A percentile compares a stretch with the other conserved stretches of the same genome.
These are phyloP conservation scores for Naganishia friedmannii DNA, from an alignment of 768 basidiomycete species.

Conservation along the genomic window DNA sequence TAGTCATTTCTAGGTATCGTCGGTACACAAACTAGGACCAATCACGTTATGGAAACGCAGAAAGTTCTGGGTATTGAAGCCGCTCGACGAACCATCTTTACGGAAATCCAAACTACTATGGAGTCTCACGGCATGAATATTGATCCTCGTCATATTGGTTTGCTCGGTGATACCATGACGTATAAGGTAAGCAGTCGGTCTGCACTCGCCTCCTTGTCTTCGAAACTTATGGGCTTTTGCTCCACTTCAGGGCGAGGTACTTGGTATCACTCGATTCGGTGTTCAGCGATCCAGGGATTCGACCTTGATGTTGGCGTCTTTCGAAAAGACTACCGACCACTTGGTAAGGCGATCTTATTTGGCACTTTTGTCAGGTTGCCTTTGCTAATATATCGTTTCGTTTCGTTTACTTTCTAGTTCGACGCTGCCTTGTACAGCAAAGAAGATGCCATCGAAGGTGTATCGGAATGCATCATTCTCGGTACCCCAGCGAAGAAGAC, in stretches of 20 bases:
- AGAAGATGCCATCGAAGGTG: conserved; percentile 88
- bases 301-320: conserved; percentile 96
- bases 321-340: conserved; percentile 99
- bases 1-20: conserved; percentile 66
- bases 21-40: conserved; percentile 86
- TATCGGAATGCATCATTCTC: conserved; percentile 99
- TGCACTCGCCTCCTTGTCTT: neutral
- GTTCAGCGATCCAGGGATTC: conserved; percentile 98
- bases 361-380: neutral
- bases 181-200: conserved; percentile 69
- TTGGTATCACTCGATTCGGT: conserved; percentile 97
- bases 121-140: conserved; percentile 95
- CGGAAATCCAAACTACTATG: conserved; percentile 98
- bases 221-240: neutral
- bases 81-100: conserved; percentile 86
- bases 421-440: conserved; percentile 96
- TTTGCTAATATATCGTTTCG: conserved; percentile 1
- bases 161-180: conserved; percentile 96
- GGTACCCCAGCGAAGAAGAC: conserved; percentile 91
- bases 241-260: conserved; percentile 74
- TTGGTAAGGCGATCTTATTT: conserved; percentile 52
- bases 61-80: conserved; percentile 98
- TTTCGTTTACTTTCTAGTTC: conserved; percentile 55
- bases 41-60: conserved; percentile 94
- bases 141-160: conserved; percentile 96